Evolutionary conservation across 1,139 yeast species (phyloP).

Genomic region (Kurtzmaniella quercitrusa): DNA sequence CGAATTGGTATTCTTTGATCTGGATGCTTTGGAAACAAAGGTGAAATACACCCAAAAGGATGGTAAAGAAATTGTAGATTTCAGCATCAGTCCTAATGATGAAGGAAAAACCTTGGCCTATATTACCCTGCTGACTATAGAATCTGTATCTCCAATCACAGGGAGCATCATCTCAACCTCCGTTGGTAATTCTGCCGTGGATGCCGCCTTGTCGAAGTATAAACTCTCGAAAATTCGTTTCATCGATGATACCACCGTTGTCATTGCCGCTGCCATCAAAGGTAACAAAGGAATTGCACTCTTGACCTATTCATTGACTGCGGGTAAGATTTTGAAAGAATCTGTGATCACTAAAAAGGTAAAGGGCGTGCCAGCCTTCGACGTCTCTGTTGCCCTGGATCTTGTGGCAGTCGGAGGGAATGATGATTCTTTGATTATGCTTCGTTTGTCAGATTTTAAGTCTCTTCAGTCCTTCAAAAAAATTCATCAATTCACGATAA

Average conservation of each 20-base stretch:
- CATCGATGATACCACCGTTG: constrained; percentile 46
- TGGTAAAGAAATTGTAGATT: constrained; percentile 24
- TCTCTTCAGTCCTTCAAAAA: constrained; percentile 49
- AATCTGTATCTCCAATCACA: constrained; percentile 47
- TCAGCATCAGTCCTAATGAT: constrained; percentile 27
- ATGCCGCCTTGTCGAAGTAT: constrained; percentile 27
- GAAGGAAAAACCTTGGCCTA: constrained; percentile 55
- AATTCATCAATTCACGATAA: constrained; percentile 78
- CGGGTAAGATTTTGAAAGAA: constrained; percentile 39
- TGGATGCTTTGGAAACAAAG: constrained; percentile 44
- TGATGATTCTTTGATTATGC: constrained; percentile 61
- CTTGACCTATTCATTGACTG: constrained; percentile 39
- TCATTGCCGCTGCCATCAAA: constrained; percentile 54
- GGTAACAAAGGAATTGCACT: constrained; percentile 34
- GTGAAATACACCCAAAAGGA: constrained; percentile 15
- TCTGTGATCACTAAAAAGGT: constrained; percentile 48
- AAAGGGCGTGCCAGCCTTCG: constrained; percentile 70
- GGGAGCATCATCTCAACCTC: constrained; percentile 36
- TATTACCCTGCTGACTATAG: constrained; percentile 49
- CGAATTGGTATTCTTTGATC: constrained; percentile 54
- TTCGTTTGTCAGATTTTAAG: constrained; percentile 49
- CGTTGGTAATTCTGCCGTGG: constrained; percentile 17
- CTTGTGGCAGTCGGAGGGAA: constrained; percentile 73
- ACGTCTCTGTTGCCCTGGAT: constrained; percentile 39
- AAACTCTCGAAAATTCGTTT: constrained; percentile 59